Evolutionary conservation across 1,139 yeast species (phyloP).

Genomic region (Protomyces lactucae-debilis): DNA sequence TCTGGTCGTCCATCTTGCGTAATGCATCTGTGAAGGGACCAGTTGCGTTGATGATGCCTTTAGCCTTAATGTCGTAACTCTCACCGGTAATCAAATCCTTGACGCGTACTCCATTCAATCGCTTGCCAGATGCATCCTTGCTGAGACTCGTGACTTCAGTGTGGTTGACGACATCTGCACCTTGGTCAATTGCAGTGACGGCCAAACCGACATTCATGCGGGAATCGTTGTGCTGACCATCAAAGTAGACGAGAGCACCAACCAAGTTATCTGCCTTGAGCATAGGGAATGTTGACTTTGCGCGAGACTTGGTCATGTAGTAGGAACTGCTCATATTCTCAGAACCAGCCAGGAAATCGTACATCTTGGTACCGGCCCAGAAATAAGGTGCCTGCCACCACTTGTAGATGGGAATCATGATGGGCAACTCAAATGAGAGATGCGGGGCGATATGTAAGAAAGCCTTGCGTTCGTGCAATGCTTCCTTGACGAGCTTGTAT

Average conservation of each 20-base stretch:
- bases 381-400: slow-evolving; percentile 97
- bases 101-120: slow-evolving; percentile 71
- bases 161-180: slow-evolving; percentile 87
- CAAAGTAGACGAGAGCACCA: slow-evolving; percentile 91
- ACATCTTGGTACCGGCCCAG: slow-evolving; percentile 85
- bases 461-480: slow-evolving; percentile 84
- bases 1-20: slow-evolving; percentile 71
- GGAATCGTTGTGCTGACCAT: slow-evolving; percentile 89
- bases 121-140: slow-evolving; percentile 53
- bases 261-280: slow-evolving; percentile 72
- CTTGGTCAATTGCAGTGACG: slow-evolving; percentile 74
- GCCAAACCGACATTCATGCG: slow-evolving; percentile 87
- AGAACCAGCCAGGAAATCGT: slow-evolving; percentile 87
- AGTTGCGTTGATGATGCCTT: slow-evolving; percentile 82
- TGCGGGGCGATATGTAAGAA: slow-evolving; percentile 92
- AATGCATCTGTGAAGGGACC: slow-evolving; percentile 87
- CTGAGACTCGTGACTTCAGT: slow-evolving; percentile 70
- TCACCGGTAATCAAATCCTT: slow-evolving; percentile 46
- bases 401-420: slow-evolving; percentile 83
- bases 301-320: slow-evolving; percentile 61
- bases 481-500: slow-evolving; percentile 87
- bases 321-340: slow-evolving; percentile 80
- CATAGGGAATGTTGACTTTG: slow-evolving; percentile 81
- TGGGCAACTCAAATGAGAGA: slow-evolving; percentile 78
- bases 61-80: slow-evolving; percentile 52